Base-by-base conservation (phyloP, 1,139 yeast species). In the Taphrina communis region DNA sequence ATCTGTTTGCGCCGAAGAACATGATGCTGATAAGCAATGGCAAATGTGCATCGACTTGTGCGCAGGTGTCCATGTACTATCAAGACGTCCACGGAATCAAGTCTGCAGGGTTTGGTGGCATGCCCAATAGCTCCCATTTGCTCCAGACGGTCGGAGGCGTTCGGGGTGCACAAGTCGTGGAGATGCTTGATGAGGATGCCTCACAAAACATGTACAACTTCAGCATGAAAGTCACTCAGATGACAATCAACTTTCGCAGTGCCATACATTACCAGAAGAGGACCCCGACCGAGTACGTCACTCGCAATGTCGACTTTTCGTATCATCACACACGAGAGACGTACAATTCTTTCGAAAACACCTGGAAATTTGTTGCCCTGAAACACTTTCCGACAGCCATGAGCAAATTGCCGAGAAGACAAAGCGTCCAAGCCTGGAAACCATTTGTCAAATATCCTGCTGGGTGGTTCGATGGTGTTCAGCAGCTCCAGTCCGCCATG, bases 131-230 rank as follows among this genome's bases (percentile, higher is more conserved):
- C n/a, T 11, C 51, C 31, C 42, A 42, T n/a, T 12, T 31, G 21
- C 41, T 58, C 7, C 62, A 58, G 52, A 58, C 62, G 11, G 62
- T 58, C 25, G 62, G 62, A 6, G 62, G 62, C 7, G 62, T 58
- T 6, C 38, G 62, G 31, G 62, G 62, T 25, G 62, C 62, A 12
- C 62, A 58, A 31, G 62, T 58, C 6, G 62, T 58, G 4, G 62
- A 58, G 6, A 42, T 58, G 62, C 62, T 58, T 6, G 62, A 58
- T 35, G 46, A 25, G 2, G 62, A 58, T 39, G 42, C 52, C 12
- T 25, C 25, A 7, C 19, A 58, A 12, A 58, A 58, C 53, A 31
- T 58, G 48, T 58, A 58, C 52, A 58, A 58, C 41, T 58, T 58
- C 14, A 25, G 53, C 62, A 58, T 58, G 62, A 58, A 39, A 44